Conservation (phyloP, 2,329 filamentous ascomycete species). For the Raffaelea arxii region DNA sequence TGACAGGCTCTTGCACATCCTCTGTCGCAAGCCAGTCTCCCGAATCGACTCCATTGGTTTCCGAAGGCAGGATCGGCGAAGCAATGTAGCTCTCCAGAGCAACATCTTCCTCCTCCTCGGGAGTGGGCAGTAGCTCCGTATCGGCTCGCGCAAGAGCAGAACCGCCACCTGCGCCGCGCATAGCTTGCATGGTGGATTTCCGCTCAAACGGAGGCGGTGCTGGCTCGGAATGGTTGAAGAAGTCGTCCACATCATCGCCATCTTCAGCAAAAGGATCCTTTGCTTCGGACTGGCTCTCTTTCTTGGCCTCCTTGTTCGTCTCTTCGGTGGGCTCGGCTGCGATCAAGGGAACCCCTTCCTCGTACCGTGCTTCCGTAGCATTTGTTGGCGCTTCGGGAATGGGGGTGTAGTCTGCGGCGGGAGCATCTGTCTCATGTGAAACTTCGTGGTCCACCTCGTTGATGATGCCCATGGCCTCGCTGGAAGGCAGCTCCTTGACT, state of each 20-base stretch:
- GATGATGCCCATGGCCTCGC: slow-evolving; percentile 44
- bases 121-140: not conserved
- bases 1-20: not conserved
- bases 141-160: slow-evolving; percentile 11
- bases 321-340: slow-evolving; percentile 23
- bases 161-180: no score
- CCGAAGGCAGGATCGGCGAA: slow-evolving; percentile 21
- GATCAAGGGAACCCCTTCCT: slow-evolving; percentile 60
- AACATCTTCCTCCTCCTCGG: slow-evolving; percentile 9
- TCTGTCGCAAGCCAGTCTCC: slow-evolving; percentile 10
- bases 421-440: slow-evolving; percentile 28
- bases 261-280: slow-evolving; percentile 29
- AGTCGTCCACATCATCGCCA: slow-evolving; percentile 49
- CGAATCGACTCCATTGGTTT: slow-evolving; percentile 17
- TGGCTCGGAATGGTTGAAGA: slow-evolving; percentile 46
- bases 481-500: slow-evolving; percentile 31
- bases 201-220: slow-evolving; percentile 40
- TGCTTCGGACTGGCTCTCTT: not conserved
- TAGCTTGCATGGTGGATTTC: slow-evolving; percentile 65
- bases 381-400: not conserved
- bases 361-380: slow-evolving; percentile 49
- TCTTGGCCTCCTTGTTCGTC: not conserved
- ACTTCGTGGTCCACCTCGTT: slow-evolving; percentile 40
- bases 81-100: slow-evolving; percentile 14
- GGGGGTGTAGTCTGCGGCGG: not conserved